These are phyloP conservation scores for Irpex sp. DNA, from an alignment of 1,284 basidiomycete genomes.

Conservation along the genomic window DNA sequence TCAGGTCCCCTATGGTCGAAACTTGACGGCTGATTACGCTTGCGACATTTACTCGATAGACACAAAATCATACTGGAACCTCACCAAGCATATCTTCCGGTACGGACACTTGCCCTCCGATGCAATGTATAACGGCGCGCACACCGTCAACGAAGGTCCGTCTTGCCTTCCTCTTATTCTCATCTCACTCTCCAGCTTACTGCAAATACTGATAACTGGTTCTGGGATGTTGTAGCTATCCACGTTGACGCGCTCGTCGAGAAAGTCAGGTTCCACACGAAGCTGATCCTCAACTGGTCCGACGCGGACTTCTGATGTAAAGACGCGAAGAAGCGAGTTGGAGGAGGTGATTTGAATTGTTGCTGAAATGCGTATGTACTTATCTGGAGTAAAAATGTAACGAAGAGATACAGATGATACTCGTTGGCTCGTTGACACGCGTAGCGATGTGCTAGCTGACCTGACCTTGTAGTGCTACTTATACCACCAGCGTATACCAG, in stretches of 20 bases:
- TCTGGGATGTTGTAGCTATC: constrained; percentile 17
- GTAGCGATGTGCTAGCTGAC: no score
- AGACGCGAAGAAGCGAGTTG: not conserved
- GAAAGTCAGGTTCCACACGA: constrained; percentile 23
- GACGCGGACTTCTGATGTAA: constrained; percentile 10
- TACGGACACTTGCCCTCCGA: constrained; percentile 28
- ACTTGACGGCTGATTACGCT: no score
- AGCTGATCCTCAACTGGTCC: constrained; percentile 22
- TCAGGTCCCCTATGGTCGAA: no score
- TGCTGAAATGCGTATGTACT: no score
- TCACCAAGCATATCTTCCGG: constrained; percentile 37
- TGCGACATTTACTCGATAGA: no score
- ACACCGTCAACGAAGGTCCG: constrained; percentile 43
- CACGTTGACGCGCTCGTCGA: constrained; percentile 17
- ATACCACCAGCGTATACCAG: no score
- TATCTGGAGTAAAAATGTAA: no score
- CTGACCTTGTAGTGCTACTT: no score
- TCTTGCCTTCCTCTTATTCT: not conserved
- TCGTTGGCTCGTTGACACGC: no score
- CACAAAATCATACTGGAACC: constrained; percentile 36
- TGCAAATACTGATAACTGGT: no score
- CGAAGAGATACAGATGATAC: no score
- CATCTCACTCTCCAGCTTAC: not conserved
- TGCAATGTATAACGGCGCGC: constrained; percentile 28
- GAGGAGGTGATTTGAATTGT: no score